Percentiles rank a stretch among this genome's conserved stretches.
Conservation (phyloP, 345 rosid genomes). For the Adansonia digitata region DNA sequence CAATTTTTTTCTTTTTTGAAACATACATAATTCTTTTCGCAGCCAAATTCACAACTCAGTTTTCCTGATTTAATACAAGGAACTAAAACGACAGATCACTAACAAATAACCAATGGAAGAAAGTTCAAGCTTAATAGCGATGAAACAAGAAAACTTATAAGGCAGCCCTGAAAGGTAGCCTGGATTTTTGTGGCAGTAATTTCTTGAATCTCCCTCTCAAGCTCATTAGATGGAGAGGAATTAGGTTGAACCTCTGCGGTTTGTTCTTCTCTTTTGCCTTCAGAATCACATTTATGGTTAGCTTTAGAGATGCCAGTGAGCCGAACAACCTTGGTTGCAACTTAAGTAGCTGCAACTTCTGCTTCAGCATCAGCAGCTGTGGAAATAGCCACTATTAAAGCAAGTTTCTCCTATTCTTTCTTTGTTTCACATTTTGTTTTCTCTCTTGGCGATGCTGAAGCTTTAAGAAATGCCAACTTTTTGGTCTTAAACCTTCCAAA, state of each 20-base stretch:
- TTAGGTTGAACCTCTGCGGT: slow-evolving; percentile 19
- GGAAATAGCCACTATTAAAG: slow-evolving; percentile 42
- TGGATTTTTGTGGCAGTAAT: slow-evolving; percentile 59
- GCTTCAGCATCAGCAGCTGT: slow-evolving; percentile 59
- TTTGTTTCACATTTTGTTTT: slow-evolving; percentile 18
- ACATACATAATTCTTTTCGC: too few relatives aligned
- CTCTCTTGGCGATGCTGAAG: slow-evolving; percentile 33
- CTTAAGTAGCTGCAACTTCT: slow-evolving; percentile 48
- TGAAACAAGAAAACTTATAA: slow-evolving; percentile 42
- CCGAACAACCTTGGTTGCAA: slow-evolving; percentile 46
- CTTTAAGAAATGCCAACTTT: slow-evolving; percentile 47
- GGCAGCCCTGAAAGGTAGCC: slow-evolving; percentile 64
- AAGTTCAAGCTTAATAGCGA: too few relatives aligned
- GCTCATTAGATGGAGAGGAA: background rate
- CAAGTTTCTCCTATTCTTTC: slow-evolving; percentile 41
- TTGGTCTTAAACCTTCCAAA: slow-evolving; percentile 51
- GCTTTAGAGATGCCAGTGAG: slow-evolving; percentile 31
- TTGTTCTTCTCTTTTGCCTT: slow-evolving; percentile 21
- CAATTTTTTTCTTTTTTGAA: too few relatives aligned
- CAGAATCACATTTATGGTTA: slow-evolving; percentile 22
- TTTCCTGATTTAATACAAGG: background rate
- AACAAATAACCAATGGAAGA: too few relatives aligned
- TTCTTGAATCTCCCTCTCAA: slow-evolving; percentile 26
- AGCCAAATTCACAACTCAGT: background rate
- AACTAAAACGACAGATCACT: too few relatives aligned